These are phyloP conservation scores for Stemphylium beticola DNA, from an alignment of 2,329 filamentous ascomycete genomes.

Conservation along the genomic window DNA sequence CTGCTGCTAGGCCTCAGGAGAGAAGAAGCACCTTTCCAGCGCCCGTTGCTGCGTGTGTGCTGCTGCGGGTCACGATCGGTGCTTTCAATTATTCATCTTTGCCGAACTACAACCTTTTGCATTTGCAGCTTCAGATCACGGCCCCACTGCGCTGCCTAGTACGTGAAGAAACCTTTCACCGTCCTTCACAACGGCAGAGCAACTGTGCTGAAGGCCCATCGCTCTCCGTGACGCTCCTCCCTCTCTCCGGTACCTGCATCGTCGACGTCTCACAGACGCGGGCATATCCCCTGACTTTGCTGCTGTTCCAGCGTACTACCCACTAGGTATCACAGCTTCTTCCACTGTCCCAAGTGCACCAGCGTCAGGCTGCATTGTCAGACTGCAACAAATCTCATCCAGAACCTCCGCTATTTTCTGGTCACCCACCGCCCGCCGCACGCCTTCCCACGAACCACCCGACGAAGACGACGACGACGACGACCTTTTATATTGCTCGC, in stretches of 20 bases:
- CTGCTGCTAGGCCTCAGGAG: conserved; percentile 27
- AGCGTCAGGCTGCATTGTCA: conserved; percentile 23
- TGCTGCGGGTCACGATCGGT: conserved; percentile 41
- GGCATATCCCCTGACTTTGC: conserved; percentile 32
- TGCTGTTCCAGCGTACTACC: conserved; percentile 27
- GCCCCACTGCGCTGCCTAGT: conserved; percentile 39
- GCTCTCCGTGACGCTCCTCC: conserved; percentile 33
- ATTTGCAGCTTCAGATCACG: conserved; percentile 36
- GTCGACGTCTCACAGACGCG: conserved; percentile 38
- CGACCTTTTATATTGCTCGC: conserved; percentile 28
- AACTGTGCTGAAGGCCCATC: conserved; percentile 24
- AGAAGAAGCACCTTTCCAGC: conserved; percentile 38
- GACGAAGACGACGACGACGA: conserved; percentile 17
- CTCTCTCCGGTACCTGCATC: conserved; percentile 39
- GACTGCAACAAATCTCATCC: conserved; percentile 27
- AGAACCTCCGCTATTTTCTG: conserved; percentile 29
- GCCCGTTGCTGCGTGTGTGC: conserved; percentile 24
- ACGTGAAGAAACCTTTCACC: conserved; percentile 34
- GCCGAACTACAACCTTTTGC: conserved; percentile 34
- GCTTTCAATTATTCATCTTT: conserved; percentile 41
- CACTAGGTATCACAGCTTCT: conserved; percentile 38
- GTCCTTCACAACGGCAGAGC: conserved; percentile 29
- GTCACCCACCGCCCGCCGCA: conserved; percentile 18
- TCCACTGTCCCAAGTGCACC: conserved; percentile 30
- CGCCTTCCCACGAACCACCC: conserved; percentile 18